phyloP scores from a whole-genome alignment of 2,329 filamentous ascomycete species.

The Talaromyces amestolkiae region DNA sequence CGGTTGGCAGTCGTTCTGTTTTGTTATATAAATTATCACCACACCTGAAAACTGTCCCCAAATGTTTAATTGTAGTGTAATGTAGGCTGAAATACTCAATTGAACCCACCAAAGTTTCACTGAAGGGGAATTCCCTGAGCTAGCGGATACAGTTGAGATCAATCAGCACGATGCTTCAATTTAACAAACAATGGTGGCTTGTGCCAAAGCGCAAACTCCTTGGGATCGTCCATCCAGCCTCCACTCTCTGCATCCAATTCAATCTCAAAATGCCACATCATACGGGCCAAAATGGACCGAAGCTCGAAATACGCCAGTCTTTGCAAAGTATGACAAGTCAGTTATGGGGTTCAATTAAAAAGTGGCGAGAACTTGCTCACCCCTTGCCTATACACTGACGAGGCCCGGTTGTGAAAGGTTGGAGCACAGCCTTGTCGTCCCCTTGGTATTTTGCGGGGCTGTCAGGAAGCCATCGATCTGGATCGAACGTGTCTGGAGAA shows the following conservation, averaged over 20 bases:
- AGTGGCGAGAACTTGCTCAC: constrained; percentile 31
- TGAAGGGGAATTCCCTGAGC: not conserved
- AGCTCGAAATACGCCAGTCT: constrained; percentile 52
- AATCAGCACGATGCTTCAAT: not conserved
- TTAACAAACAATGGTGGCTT: constrained; percentile 12
- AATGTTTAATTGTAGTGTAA: not conserved
- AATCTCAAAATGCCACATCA: constrained; percentile 12
- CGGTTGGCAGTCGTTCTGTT: not conserved
- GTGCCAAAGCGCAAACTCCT: constrained; percentile 10
- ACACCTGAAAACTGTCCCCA: not conserved
- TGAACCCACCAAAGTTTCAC: not conserved
- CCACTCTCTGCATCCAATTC: not conserved
- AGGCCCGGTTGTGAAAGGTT: constrained; percentile 52
- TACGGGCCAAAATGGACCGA: not conserved
- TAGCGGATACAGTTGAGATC: not conserved
- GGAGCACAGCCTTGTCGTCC: constrained; percentile 47
- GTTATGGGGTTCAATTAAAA: not conserved
- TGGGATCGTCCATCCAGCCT: constrained; percentile 6
- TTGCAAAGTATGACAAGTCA: not conserved
- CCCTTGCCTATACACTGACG: constrained; percentile 54
- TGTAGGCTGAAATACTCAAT: no score
- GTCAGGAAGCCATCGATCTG: constrained; percentile 41
- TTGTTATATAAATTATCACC: no score
- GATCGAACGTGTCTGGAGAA: constrained; percentile 46
- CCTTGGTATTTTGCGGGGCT: constrained; percentile 34